phyloP scores from a whole-genome alignment of 108 stramenopile species.

The Mayamaea pseudoterrestris region DNA sequence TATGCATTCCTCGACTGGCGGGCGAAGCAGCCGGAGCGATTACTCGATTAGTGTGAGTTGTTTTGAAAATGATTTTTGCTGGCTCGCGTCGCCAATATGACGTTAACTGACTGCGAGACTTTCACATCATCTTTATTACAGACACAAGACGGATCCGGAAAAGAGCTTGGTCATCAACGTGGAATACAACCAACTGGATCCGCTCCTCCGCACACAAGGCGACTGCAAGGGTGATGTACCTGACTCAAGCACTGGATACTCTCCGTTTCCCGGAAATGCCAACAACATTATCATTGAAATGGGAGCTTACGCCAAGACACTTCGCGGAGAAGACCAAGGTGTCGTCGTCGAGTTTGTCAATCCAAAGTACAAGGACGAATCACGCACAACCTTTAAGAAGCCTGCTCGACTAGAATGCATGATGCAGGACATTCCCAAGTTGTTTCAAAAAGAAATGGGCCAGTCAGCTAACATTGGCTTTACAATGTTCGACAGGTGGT shows the following conservation, averaged over 20 bases:
- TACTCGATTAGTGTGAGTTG: constrained; percentile 77
- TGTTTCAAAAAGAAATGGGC: constrained; percentile 87
- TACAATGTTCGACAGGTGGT: constrained; percentile 91
- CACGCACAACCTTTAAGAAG: constrained; percentile 93
- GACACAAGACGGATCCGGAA: constrained; percentile 80
- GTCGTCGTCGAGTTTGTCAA: constrained; percentile 98
- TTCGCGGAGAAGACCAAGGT: constrained; percentile 78
- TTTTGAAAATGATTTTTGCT: background rate
- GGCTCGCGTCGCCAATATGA: too few species aligned
- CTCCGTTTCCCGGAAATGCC: constrained; percentile 97
- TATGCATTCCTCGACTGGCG: constrained; percentile 93
- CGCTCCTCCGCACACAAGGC: constrained; percentile 80
- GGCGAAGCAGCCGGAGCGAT: constrained; percentile 99
- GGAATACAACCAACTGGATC: constrained; percentile 99
- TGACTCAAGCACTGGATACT: constrained; percentile 82
- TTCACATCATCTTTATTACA: constrained; percentile 19
- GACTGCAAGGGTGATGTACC: constrained; percentile 87
- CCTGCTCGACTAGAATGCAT: constrained; percentile 99
- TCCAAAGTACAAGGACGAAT: constrained; percentile 93
- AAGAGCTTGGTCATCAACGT: constrained; percentile 93
- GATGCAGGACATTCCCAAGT: constrained; percentile 98
- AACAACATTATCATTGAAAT: constrained; percentile 90
- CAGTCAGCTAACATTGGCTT: constrained; percentile 88
- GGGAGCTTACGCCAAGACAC: constrained; percentile 68
- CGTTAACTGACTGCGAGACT: background rate